These are phyloP conservation scores for Fusarium multiceps DNA, from an alignment of 2,329 filamentous ascomycete genomes.

Conservation along the genomic window DNA sequence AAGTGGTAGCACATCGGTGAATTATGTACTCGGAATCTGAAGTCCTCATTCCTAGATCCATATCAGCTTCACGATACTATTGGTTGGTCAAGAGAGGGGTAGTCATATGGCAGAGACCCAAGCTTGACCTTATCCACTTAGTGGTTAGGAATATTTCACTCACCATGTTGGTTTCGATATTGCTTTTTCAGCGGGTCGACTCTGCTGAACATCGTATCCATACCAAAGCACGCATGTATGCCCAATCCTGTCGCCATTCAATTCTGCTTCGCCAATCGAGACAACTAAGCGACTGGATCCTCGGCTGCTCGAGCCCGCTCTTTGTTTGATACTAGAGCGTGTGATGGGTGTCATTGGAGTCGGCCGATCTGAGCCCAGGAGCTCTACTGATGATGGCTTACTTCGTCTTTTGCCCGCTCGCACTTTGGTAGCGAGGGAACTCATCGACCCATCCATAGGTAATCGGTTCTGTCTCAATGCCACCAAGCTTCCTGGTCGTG, in stretches of 20 bases:
- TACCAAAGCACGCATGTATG: constrained; percentile 45
- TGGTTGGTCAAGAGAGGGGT: constrained; percentile 4
- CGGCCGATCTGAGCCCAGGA: constrained; percentile 30
- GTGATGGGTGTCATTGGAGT: constrained; percentile 21
- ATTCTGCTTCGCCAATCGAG: constrained; percentile 32
- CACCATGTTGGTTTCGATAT: constrained; percentile 42
- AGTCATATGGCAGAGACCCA: too few relatives aligned
- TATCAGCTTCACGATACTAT: constrained; percentile 29
- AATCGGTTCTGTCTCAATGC: constrained; percentile 31
- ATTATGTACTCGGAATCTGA: constrained; percentile 42
- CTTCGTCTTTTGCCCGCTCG: constrained; percentile 34
- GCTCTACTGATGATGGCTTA: constrained; percentile 32
- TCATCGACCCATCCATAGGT: constrained; percentile 31
- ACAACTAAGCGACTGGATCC: constrained; percentile 25
- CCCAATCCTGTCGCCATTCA: constrained; percentile 35
- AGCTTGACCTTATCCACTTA: not conserved
- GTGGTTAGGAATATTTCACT: constrained; percentile 26
- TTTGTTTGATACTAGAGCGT: constrained; percentile 4
- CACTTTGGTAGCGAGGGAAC: constrained; percentile 28
- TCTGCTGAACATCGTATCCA: constrained; percentile 42
- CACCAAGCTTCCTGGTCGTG: constrained; percentile 37
- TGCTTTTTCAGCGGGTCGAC: constrained; percentile 30
- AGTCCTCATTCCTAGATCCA: constrained; percentile 42
- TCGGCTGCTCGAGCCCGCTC: constrained; percentile 2
- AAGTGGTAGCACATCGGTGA: constrained; percentile 45